phyloP scores from a whole-genome alignment of 2,329 filamentous ascomycete genomes.

The Ciborinia camelliae region DNA sequence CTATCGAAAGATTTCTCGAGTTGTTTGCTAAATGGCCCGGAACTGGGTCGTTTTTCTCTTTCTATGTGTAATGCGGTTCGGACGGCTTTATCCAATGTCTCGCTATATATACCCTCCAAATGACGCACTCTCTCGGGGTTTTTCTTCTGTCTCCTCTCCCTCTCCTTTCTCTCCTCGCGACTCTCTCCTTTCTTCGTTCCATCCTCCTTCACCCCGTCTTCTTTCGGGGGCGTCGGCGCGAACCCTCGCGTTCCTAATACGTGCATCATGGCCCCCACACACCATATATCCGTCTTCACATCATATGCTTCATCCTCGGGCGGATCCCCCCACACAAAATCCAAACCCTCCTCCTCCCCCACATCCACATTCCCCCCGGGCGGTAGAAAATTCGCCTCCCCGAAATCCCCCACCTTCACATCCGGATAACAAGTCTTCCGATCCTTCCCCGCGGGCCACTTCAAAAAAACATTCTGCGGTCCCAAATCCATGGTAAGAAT shows the following conservation, averaged over 20 bases:
- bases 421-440: too few relatives aligned
- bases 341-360: not conserved
- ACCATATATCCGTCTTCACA: not conserved
- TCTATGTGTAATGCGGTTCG: not conserved
- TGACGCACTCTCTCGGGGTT: not conserved
- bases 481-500: not conserved
- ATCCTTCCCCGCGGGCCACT: too few relatives aligned
- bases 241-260: not conserved
- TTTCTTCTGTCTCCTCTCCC: not conserved
- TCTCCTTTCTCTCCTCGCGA: not conserved
- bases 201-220: not conserved
- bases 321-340: not conserved
- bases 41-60: not conserved
- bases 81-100: not conserved
- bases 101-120: not conserved
- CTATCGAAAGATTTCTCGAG: too few relatives aligned
- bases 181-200: not conserved
- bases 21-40: not conserved
- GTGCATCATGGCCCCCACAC: not conserved
- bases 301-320: not conserved
- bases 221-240: not conserved
- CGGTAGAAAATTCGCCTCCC: not conserved
- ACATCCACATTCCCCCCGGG: not conserved
- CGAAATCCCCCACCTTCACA: conserved; percentile 9
- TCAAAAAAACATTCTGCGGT: not conserved